Evolutionary conservation across 2,329 filamentous ascomycete species (phyloP), one percentile per base, ranked within the genome.

Genomic region (Colletotrichum neosansevieriae): DNA sequence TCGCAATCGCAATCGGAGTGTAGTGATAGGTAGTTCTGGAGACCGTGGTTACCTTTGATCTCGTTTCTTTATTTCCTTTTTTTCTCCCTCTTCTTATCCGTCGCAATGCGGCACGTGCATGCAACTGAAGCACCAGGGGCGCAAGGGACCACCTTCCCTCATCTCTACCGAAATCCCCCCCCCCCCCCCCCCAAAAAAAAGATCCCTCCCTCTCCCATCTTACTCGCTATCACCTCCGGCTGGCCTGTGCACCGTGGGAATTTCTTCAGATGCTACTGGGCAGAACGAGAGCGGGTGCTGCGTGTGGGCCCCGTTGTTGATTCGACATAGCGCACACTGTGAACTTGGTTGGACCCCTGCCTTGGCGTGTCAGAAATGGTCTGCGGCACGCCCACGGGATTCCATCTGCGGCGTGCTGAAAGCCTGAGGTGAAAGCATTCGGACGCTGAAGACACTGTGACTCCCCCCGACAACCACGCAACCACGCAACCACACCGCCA

Each of bases 291-390:
- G 54, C 6, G 38, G 50, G 4, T 12, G 6, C 38, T 15, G n/a
- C 2, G 19, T n/a, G 47, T 29, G 21, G 47, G 29, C 2, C 29
- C 6, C 29, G 19, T 50, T 21, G 47, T 24, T 12, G 13, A 17
- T 29, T 24, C 47, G 12, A 19, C 21, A 17, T 44, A 12, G 21
- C 38, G 49, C 49, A 44, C 4, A 45, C 44, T 19, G 47, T 38
- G n/a, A 19, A 38, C 34, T 58, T 36, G 29, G 38, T 32, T 54
- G 45, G 38, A 65, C 29, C 62, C 62, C 38, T 45, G 57, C 53
- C 58, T 51, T 65, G 63, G 57, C 63, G 57, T 54, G 29, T 61
- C 63, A 65, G 32, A 34, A 29, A 47, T 65, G 19, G 47, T 57
- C 24, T 40, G 13, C 38, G 21, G 62, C 34, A 34, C 34, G 21